A percentile compares a stretch with the other conserved stretches of the same genome.
Conservation (phyloP, 2,329 filamentous ascomycete species). For the Aspergillus oerlinghausenensis region DNA sequence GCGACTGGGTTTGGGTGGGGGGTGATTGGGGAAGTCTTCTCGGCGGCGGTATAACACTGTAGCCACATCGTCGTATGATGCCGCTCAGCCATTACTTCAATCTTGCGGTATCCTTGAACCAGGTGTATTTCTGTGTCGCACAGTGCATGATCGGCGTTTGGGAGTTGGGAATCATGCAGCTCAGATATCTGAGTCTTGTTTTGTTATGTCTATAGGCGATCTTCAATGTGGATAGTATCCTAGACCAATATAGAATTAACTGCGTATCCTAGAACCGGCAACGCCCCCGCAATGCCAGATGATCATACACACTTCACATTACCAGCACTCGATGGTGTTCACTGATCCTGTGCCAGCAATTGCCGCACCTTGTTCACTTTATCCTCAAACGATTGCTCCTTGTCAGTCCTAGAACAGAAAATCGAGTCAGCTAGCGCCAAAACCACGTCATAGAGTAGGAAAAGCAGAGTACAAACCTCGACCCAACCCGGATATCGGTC, state of each 20-base stretch:
- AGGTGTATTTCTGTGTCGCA: neutral
- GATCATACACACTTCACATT: neutral
- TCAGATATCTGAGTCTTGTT: neutral
- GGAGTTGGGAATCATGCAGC: constrained; percentile 1
- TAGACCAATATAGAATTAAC: neutral
- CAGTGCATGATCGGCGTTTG: constrained; percentile 4
- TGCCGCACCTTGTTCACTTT: constrained; percentile 65
- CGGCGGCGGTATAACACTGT: constrained; percentile 37
- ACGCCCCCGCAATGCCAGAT: neutral
- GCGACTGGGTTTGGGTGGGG: constrained; percentile 43
- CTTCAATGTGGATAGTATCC: neutral
- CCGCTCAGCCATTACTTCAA: neutral
- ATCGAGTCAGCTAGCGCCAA: neutral
- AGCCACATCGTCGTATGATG: neutral
- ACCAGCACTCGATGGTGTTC: neutral
- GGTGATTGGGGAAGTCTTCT: constrained; percentile 39
- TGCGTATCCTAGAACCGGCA: neutral
- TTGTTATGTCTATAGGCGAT: neutral
- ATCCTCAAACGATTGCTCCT: constrained; percentile 73
- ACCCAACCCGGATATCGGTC: constrained; percentile 80
- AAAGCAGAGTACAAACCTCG: constrained; percentile 52
- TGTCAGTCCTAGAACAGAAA: constrained; percentile 64
- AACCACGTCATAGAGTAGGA: neutral
- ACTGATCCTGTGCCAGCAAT: constrained; percentile 39
- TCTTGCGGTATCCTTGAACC: neutral